These are phyloP conservation scores for Fraxinus floribunda DNA, from an alignment of 305 asterid species.

Conservation along the genomic window DNA sequence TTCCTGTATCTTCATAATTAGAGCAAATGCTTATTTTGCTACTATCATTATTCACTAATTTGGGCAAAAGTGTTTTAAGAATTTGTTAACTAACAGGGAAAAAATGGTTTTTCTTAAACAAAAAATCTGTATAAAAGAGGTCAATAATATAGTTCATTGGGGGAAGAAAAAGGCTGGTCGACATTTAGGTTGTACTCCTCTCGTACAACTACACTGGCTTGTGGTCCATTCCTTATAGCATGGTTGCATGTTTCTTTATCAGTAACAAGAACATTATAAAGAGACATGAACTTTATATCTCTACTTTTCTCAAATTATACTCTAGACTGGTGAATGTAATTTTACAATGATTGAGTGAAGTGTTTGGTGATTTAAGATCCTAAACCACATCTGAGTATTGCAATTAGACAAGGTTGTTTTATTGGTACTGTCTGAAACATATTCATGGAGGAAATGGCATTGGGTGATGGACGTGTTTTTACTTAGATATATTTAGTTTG, in stretches of 20 bases:
- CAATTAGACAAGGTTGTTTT: not conserved
- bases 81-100: not conserved
- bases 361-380: not conserved
- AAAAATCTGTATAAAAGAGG: not conserved
- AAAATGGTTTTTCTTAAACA: not conserved
- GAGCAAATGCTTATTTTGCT: not conserved
- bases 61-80: no score
- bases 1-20: not conserved
- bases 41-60: not conserved
- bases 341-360: not conserved
- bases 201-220: not conserved
- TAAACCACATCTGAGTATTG: not conserved
- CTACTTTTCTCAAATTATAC: not conserved
- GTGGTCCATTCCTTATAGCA: not conserved
- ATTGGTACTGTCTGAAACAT: not conserved
- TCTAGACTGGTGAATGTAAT: not conserved
- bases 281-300: not conserved
- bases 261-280: not conserved
- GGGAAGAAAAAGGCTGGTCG: not conserved
- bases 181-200: not conserved
- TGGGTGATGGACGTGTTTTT: not conserved
- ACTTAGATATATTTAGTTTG: not conserved
- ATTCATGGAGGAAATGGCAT: not conserved
- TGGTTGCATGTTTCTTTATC: not conserved
- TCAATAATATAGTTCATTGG: not conserved